phyloP scores from a whole-genome alignment of 495 filamentous ascomycete species.

The Chlorociboria aeruginascens region DNA sequence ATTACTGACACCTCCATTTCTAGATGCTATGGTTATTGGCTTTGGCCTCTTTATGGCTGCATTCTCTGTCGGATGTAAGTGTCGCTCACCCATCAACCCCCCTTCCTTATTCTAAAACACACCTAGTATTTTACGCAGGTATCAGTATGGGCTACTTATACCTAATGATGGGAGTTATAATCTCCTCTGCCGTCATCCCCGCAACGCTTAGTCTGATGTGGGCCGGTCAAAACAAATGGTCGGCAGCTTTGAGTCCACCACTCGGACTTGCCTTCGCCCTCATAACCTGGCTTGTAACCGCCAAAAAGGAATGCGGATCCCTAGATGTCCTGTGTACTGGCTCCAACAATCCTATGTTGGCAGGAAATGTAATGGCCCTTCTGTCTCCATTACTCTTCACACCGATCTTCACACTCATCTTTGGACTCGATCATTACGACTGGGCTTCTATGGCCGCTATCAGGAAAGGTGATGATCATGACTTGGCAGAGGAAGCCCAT shows the following conservation, averaged over 20 bases:
- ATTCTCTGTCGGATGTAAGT: slow-evolving; percentile 35
- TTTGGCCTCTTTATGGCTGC: slow-evolving; percentile 78
- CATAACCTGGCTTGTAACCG: slow-evolving; percentile 84
- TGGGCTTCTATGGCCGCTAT: slow-evolving; percentile 80
- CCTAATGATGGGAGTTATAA: slow-evolving; percentile 7
- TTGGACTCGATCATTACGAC: slow-evolving; percentile 63
- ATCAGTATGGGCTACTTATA: slow-evolving; percentile 55
- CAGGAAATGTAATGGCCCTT: slow-evolving; percentile 68
- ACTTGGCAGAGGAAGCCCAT: slow-evolving; percentile 21
- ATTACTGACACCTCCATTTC: no score
- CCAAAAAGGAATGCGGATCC: slow-evolving; percentile 61
- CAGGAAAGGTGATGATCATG: slow-evolving; percentile 52
- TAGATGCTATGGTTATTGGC: slow-evolving; percentile 57
- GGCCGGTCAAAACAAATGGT: slow-evolving; percentile 16
- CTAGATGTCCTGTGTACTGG: slow-evolving; percentile 69
- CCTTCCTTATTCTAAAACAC: not conserved
- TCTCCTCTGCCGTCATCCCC: slow-evolving; percentile 19
- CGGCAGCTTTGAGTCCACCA: slow-evolving; percentile 37
- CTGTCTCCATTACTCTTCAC: slow-evolving; percentile 71
- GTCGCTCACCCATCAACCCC: not conserved
- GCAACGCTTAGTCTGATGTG: slow-evolving; percentile 17
- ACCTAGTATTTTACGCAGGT: slow-evolving; percentile 29
- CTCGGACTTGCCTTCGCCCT: slow-evolving; percentile 67
- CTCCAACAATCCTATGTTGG: slow-evolving; percentile 79
- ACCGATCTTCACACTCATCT: slow-evolving; percentile 60